phyloP scores from a whole-genome alignment of 164 flowering plant species.

The Sextonia rubra region DNA sequence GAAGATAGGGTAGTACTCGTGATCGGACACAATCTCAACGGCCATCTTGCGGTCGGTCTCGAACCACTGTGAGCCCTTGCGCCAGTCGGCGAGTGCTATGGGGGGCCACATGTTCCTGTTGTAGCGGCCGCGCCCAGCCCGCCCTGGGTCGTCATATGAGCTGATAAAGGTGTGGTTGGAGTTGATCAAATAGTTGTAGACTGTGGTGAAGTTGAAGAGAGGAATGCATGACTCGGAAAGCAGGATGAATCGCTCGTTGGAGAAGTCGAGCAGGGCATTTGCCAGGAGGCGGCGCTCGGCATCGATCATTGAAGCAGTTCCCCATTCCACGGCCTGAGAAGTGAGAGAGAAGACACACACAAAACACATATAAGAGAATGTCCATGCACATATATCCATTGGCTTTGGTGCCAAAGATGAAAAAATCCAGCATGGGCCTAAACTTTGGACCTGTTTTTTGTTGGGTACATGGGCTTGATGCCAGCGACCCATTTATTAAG shows the following conservation, averaged over 20 bases:
- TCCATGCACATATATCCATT: neutral
- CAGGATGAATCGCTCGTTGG: constrained; percentile 68
- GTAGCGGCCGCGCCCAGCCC: constrained; percentile 62
- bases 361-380: neutral
- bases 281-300: constrained; percentile 71
- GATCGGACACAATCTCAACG: constrained; percentile 39
- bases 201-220: constrained; percentile 58
- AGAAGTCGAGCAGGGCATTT: constrained; percentile 61
- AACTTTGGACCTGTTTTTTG: too few relatives aligned
- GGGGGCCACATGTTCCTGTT: constrained; percentile 32
- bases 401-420: too few relatives aligned
- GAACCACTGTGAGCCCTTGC: constrained; percentile 80
- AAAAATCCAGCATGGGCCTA: too few relatives aligned
- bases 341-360: neutral
- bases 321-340: constrained; percentile 63
- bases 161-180: constrained; percentile 44
- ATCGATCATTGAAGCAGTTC: constrained; percentile 55
- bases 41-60: constrained; percentile 50
- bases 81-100: constrained; percentile 41
- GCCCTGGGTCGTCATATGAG: constrained; percentile 38
- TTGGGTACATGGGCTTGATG: too few relatives aligned
- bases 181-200: constrained; percentile 50
- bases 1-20: constrained; percentile 34
- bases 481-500: too few relatives aligned
- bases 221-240: constrained; percentile 83